Base-by-base conservation (phyloP, 2,329 filamentous ascomycete species). In the Tolypocladium ovalisporum region DNA sequence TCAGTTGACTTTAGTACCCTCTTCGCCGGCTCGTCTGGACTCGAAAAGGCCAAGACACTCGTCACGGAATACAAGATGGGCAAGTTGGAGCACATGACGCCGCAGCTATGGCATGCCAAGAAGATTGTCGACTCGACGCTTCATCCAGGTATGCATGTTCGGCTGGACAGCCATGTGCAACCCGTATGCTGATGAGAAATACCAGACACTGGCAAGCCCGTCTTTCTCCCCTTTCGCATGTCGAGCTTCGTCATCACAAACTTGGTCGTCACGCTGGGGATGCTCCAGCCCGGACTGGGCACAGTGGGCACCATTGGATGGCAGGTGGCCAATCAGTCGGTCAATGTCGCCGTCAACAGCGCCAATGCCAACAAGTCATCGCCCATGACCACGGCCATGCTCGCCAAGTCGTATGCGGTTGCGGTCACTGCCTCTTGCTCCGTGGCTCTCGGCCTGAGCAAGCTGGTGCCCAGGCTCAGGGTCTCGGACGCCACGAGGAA, bases 361-460 rank as follows among this genome's bases (percentile, higher is more conserved):
- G 89, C 93, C 69, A 99, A 99, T 72, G 90, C 93, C 62, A 99
- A 99, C 82, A 99, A 99, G 74, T 96, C 91, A 42, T 92, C 90
- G 3, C 90, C 93, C 1, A 82, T 97, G 61, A 88, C 89, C 24
- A 87, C 84, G 59, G 83, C 84, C 27, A 89, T 90, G 64, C 86
- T 99, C 61, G 82, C 87, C 61, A 86, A 96, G 73, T 97, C 91
- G 55, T 99, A 97, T 78, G 83, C 88, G 69, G 81, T 96, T 60
- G 94, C 94, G 56, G 94, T 99, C 24, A 86, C 89, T 57, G 93
- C 94, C 36, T 96, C 90, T 17, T 99, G 94, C 76, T 89, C 88
- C 62, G 94, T 99, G 12, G 94, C 94, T 4, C 81, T 97, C 0
- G 92, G 94, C 40, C 83, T 99, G 54, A 97, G 97, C 73, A 84